Base-by-base conservation (phyloP, 371 early-diverging fungal species). In the Mucor sp. region DNA sequence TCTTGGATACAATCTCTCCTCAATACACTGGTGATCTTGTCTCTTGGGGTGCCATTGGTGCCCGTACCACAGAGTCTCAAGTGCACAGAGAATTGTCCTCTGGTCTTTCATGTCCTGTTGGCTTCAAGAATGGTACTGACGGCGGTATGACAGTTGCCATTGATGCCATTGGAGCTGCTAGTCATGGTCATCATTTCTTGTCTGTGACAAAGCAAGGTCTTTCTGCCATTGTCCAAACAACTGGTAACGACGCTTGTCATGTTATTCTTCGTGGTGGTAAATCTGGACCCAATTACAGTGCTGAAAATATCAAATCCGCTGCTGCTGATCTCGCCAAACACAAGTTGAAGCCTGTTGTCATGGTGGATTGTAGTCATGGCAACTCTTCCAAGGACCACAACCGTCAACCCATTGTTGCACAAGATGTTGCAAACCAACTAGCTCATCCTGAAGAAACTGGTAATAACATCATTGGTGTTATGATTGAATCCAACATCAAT, bases 351-450 rank as follows among this genome's bases (percentile, higher is more conserved):
- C 73, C 86, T 33, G 71, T 75, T 14, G 74, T 97, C 68, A 96
- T 97, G 97, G 80, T 97, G 57, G 98, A 97, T 73, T 96, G 94
- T 83, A 91, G 92, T 61, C 98, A 97, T 77, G 98, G 94, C 28
- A 95, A 93, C 82, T 86, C 85, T 64, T 80, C 79, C 76, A 95
- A 93, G 76, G 74, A 90, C 66, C 91, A 90, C 62, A 82, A 84
- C 30, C 88, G 90, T 65, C 98, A 97, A 80, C 85, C 89, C 63
- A 75, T 89, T 44, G 96, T 95, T 17, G 91, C 88, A 19, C 79
- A 89, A 57, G 84, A 85, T 66, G 83, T 97, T 62, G 81, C 81
- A 12, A 33, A 67, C 9, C 79, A 81, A 71, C 67, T 81, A 60
- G 70, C 67, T 17, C 27, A 78, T 8, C 77, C 81, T 11, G 63